These are phyloP conservation scores for Hansenula sp. DNA, from an alignment of 1,139 yeast genomes.

Conservation along the genomic window DNA sequence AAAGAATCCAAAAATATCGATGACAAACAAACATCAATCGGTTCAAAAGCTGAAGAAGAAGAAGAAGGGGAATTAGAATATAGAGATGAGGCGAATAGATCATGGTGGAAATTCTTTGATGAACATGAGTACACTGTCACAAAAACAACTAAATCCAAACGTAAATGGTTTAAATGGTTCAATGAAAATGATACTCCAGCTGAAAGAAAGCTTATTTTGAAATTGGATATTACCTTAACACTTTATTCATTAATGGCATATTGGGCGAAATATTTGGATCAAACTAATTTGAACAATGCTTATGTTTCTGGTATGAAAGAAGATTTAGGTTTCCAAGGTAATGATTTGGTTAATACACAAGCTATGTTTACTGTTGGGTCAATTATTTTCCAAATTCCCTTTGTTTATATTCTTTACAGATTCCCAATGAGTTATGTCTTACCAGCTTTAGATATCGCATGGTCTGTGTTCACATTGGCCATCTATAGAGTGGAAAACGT, in stretches of 20 bases:
- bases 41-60: not conserved
- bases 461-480: conserved; percentile 27
- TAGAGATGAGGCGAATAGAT: conserved; percentile 58
- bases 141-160: conserved; percentile 30
- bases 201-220: conserved; percentile 46
- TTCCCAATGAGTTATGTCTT: conserved; percentile 53
- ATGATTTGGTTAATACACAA: conserved; percentile 56
- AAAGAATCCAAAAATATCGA: not conserved
- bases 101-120: conserved; percentile 61
- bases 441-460: conserved; percentile 36
- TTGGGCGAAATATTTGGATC: conserved; percentile 55
- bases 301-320: conserved; percentile 62
- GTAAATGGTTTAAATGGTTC: conserved; percentile 66
- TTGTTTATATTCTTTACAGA: conserved; percentile 31
- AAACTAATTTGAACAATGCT: conserved; percentile 39
- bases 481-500: conserved; percentile 21
- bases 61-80: conserved; percentile 33
- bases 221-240: conserved; percentile 48
- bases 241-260: conserved; percentile 54
- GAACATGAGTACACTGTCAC: conserved; percentile 56
- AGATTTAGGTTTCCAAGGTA: conserved; percentile 55
- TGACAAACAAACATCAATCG: not conserved
- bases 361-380: conserved; percentile 56
- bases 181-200: conserved; percentile 52
- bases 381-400: conserved; percentile 50